Evolutionary conservation across 1,284 basidiomycete species (phyloP), one percentile per base, ranked within the genome.

Genomic region (Fomitopsis betulina): DNA sequence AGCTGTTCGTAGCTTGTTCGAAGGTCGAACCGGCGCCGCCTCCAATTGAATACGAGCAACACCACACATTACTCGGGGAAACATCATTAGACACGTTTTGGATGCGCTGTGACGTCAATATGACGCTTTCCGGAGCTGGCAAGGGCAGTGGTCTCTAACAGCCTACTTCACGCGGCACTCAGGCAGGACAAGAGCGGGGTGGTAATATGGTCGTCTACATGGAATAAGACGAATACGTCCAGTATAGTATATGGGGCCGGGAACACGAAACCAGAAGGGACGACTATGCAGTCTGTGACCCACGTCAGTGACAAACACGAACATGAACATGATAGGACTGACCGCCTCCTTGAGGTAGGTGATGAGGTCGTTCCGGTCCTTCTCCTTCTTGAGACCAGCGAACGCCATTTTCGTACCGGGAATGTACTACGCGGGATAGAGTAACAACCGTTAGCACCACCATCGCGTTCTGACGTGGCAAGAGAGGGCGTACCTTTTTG

Each of bases 371-470:
- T 87, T 91, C 76, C 94, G 87, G 76, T 97, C 95, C 83, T 94
- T 94, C 37, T 92, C 91, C 85, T 97, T 97, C 88, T 97, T 97
- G 73, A 98, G 79, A 69, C 95, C 95, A 65, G 95, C 94, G 68
- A 97, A 98, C 61, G 94, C 94, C 95, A 96, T 96, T 83, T 96
- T 96, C 60, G 94, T 97, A 56, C 94, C 94, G 47, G 94, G 93
- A 67, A 96, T 96, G 81, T 94, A 94, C 89, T 92, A 60, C 4
- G 61, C 53, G 33, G 56, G 54, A 58, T 65, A 71, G 64, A 19
- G 40, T 0, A 17, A 33, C 39, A 52, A 38, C 40, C 32, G 21
- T 49, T 50, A 38, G 5, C 30, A 27, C 27, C n/a, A 17, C 37
- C 21, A 32, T 37, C 27, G 9, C n/a, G 12, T 17, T 30, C 53